Evolutionary conservation across 371 early-diverging fungal species (phyloP).

Genomic region (Capillidium heterosporum): DNA sequence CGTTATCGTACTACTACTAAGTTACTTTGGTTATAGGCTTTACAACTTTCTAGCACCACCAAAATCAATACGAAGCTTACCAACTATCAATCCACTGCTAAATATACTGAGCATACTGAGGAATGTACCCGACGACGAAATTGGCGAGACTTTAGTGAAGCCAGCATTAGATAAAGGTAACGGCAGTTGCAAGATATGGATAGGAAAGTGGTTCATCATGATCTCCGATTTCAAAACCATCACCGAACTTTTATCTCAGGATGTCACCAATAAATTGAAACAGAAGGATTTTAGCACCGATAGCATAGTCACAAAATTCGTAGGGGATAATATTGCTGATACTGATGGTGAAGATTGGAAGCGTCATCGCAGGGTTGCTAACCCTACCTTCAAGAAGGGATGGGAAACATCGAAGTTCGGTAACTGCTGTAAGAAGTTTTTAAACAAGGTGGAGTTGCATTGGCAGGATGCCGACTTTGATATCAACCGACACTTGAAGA

Average conservation of each 20-base stretch:
- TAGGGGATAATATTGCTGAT: background rate
- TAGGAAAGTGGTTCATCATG: background rate
- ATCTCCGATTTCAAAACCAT: background rate
- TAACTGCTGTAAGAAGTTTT: background rate
- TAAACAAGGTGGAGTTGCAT: background rate
- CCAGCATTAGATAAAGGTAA: no score
- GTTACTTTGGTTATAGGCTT: no score
- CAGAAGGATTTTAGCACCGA: background rate
- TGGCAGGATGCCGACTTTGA: background rate
- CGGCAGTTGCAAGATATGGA: background rate
- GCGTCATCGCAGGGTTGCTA: background rate
- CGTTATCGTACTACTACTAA: no score
- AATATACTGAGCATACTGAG: no score
- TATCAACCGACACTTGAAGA: background rate
- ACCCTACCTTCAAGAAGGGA: background rate
- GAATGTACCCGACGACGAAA: no score
- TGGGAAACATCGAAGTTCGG: background rate
- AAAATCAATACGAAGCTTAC: no score
- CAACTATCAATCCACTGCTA: no score
- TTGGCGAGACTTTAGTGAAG: background rate
- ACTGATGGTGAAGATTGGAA: background rate
- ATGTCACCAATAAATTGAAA: background rate
- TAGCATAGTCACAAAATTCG: background rate
- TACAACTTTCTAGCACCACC: no score
- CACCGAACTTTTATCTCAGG: background rate